These are phyloP conservation scores for Trypanosoma rangeli DNA, from an alignment of 208 protist genomes.

Conservation along the genomic window DNA sequence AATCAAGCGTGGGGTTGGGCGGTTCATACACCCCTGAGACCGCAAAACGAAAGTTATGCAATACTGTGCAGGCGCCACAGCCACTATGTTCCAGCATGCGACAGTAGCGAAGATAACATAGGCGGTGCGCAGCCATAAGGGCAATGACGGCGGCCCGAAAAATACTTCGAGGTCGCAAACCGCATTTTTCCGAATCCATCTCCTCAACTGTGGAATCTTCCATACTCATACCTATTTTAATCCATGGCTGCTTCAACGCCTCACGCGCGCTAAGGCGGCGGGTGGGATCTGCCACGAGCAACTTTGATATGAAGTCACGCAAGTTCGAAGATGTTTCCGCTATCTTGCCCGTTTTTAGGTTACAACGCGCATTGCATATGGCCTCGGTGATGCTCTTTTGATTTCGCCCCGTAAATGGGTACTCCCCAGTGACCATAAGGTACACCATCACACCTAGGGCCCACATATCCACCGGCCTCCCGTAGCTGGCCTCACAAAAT, in stretches of 20 bases:
- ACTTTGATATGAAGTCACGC: conserved; percentile 77
- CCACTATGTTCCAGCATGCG: conserved; percentile 46
- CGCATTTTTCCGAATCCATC: conserved; percentile 1
- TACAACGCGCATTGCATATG: conserved; percentile 38
- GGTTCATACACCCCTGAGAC: conserved; percentile 59
- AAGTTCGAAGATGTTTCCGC: conserved; percentile 32
- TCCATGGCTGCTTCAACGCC: conserved; percentile 84
- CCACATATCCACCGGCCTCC: conserved; percentile 93
- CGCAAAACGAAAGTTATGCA: conserved; percentile 69
- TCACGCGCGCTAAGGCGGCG: conserved; percentile 80
- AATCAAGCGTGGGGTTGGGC: conserved; percentile 38
- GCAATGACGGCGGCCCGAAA: conserved; percentile 53
- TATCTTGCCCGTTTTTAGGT: conserved; percentile 33
- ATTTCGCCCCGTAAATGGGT: conserved; percentile 69
- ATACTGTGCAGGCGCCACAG: conserved; percentile 37
- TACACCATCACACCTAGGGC: conserved; percentile 89
- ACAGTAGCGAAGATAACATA: conserved; percentile 57
- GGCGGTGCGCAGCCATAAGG: conserved; percentile 64
- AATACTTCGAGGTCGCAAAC: conserved; percentile 22
- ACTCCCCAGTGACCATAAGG: conserved; percentile 74
- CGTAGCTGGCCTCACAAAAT: conserved; percentile 77
- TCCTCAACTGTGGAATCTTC: conserved; percentile 1
- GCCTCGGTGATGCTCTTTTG: conserved; percentile 37
- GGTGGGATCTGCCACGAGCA: conserved; percentile 69
- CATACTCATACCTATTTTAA: conserved; percentile 51